Evolutionary conservation across 2,329 filamentous ascomycete species (phyloP), one percentile per base, ranked within the genome.

Genomic region (Fusarium sp.): DNA sequence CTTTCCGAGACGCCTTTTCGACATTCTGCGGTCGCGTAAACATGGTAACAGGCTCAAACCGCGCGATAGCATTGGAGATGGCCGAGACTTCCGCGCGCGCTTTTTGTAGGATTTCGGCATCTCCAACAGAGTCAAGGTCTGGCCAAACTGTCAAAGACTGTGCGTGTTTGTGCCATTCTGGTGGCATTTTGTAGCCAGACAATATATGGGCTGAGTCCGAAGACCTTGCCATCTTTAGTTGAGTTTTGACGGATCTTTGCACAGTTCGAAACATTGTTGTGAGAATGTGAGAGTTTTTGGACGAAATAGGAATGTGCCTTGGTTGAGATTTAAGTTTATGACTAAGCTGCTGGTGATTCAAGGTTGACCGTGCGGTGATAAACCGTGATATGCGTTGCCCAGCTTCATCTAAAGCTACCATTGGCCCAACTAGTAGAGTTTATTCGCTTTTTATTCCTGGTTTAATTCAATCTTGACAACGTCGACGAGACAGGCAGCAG

Each of bases 21-120:
- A 53, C 62, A 23, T 56, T 63, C 38, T 16, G 39, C 1, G 47
- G 55, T 39, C 38, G 64, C 10, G 63, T 70, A 18, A 64, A 59
- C 35, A 77, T 57, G 2, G 65, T 74, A 4, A 77, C 75, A 7
- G 73, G 73, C 26, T 77, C 63, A 44, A 77, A 77, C 1, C 62
- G 49, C 7, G 74, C 67, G 2, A 77, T 58, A 6, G 75, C 73
- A 8, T 68, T 57, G 8, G 75, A 70, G 10, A 77, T 69, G 13
- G 62, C 43, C 5, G 69, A 73, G 13, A 77, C 66, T 50, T 77
- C 76, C 8, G 26, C 29, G 5, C 68, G 65, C 6, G 65, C 61
- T 6, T 37, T 33, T 2, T 15, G 11, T 3, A 71, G 38, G 3
- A 43, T 21, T 2, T 37, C 28, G 3, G 42, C 35, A 9, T 71